phyloP scores from a whole-genome alignment of 2,329 filamentous ascomycete genomes.

The Paecilomyces sp. region DNA sequence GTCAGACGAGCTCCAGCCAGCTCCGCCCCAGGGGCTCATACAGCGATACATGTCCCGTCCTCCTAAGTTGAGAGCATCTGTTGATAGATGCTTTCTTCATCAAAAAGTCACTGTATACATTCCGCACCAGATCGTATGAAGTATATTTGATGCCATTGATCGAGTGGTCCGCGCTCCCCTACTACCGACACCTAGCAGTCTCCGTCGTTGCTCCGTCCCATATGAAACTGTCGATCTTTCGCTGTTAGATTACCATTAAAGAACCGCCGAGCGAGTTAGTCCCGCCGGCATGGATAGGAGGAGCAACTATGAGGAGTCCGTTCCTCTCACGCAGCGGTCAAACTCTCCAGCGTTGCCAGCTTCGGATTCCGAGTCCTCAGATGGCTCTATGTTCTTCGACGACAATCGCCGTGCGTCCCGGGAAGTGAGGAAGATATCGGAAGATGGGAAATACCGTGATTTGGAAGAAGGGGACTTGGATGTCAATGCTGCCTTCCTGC shows the following conservation, averaged over 20 bases:
- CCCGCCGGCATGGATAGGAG: neutral
- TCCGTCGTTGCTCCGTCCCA: neutral
- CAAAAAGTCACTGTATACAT: neutral
- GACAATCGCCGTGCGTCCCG: slow-evolving; percentile 13
- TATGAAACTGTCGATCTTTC: neutral
- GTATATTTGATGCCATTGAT: neutral
- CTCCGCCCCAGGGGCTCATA: neutral
- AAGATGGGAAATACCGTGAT: slow-evolving; percentile 24
- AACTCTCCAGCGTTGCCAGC: slow-evolving; percentile 13
- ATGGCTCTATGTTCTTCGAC: slow-evolving; percentile 23
- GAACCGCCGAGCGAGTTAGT: neutral
- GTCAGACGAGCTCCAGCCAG: neutral
- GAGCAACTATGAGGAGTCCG: slow-evolving; percentile 11
- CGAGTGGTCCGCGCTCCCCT: neutral
- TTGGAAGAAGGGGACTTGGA: slow-evolving; percentile 25
- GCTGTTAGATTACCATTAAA: neutral
- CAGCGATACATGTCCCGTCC: neutral
- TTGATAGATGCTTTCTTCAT: neutral
- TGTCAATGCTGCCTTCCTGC: slow-evolving; percentile 18
- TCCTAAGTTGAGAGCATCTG: neutral
- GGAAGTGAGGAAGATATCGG: slow-evolving; percentile 4
- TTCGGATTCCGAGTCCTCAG: slow-evolving; percentile 26
- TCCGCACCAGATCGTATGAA: neutral
- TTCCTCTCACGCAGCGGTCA: slow-evolving; percentile 18
- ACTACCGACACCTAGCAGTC: neutral